These are phyloP conservation scores for Populus alba DNA, from an alignment of 345 rosid species.

Conservation along the genomic window DNA sequence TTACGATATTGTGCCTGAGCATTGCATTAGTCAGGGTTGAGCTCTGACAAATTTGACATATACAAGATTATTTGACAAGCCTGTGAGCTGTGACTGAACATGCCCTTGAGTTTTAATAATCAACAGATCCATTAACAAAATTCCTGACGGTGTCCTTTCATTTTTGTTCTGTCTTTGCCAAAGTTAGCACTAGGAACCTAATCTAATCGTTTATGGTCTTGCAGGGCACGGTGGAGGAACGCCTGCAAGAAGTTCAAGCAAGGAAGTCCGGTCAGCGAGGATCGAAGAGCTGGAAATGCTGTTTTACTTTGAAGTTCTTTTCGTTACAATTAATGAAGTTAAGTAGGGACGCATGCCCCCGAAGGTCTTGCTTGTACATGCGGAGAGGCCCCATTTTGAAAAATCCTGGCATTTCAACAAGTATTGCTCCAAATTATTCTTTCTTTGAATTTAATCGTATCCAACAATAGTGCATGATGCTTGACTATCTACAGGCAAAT, in stretches of 20 bases:
- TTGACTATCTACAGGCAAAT: background rate
- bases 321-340: too few relatives aligned
- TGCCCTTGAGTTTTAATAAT: background rate
- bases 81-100: too few relatives aligned
- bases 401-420: background rate
- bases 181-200: too few relatives aligned
- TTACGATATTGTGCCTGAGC: too few relatives aligned
- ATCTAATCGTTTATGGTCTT: too few relatives aligned
- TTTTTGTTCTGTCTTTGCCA: background rate
- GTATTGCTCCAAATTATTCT: background rate
- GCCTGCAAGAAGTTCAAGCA: slow-evolving; percentile 69
- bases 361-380: background rate
- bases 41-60: too few relatives aligned
- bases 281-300: slow-evolving; percentile 68
- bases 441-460: background rate
- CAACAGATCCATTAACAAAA: background rate
- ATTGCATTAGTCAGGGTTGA: too few relatives aligned
- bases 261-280: slow-evolving; percentile 63
- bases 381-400: background rate
- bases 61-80: too few relatives aligned
- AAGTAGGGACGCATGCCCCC: too few relatives aligned
- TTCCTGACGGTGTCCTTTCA: background rate
- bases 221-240: slow-evolving; percentile 54
- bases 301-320: slow-evolving; percentile 10
- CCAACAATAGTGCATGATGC: background rate